Percentiles rank a stretch among this genome's conserved stretches.
Evolutionary conservation across 1,284 basidiomycete species (phyloP).

Genomic region (Coriolopsis trogii): DNA sequence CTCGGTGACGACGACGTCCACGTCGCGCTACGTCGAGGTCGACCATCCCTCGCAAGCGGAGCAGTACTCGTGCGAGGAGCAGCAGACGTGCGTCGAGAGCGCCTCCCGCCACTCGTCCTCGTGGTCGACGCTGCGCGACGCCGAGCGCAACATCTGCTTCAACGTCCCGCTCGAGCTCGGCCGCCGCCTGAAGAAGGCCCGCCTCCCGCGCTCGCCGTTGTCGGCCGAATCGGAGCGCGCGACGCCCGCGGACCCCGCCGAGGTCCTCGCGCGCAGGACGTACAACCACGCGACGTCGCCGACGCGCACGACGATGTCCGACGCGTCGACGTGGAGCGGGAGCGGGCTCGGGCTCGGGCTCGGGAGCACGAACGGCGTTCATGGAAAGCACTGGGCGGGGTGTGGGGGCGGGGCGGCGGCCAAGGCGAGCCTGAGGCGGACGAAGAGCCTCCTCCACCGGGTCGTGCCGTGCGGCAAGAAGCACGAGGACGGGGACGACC

Average conservation of each 20-base stretch:
- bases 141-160: conserved; percentile 25
- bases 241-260: conserved; percentile 30
- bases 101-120: conserved; percentile 13
- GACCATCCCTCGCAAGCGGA: conserved; percentile 24
- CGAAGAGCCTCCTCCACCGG: conserved; percentile 33
- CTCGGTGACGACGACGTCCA: conserved; percentile 54
- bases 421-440: conserved; percentile 10
- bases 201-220: conserved; percentile 8
- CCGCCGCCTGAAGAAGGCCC: conserved; percentile 29
- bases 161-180: conserved; percentile 25
- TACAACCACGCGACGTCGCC: conserved; percentile 33
- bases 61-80: conserved; percentile 14
- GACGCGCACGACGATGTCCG: conserved; percentile 11
- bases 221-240: neutral
- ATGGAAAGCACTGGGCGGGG: neutral
- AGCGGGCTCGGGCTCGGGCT: conserved; percentile 1
- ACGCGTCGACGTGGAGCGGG: conserved; percentile 11
- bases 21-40: conserved; percentile 48
- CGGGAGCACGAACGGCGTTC: neutral
- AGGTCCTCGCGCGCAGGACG: conserved; percentile 34
- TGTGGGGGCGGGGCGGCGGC: neutral
- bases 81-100: conserved; percentile 6
- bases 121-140: conserved; percentile 27
- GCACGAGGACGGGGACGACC: conserved; percentile 31
- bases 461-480: conserved; percentile 29